These are phyloP conservation scores for Coriolopsis trogii DNA, from an alignment of 1,284 basidiomycete genomes.

Conservation along the genomic window DNA sequence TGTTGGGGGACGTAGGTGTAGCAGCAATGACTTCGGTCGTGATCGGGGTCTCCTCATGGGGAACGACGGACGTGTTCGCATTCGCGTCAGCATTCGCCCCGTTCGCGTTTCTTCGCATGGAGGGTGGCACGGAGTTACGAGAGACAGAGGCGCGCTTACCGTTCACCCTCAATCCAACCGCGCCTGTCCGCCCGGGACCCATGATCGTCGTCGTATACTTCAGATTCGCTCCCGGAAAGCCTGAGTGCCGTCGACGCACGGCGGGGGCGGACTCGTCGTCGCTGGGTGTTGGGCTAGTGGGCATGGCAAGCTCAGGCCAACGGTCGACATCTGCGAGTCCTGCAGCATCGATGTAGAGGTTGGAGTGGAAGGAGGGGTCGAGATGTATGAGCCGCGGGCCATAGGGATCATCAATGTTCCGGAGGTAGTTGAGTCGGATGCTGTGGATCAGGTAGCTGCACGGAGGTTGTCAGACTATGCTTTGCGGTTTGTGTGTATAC, in stretches of 20 bases:
- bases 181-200: slow-evolving; percentile 37
- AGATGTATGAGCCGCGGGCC: slow-evolving; percentile 81
- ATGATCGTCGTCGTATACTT: slow-evolving; percentile 89
- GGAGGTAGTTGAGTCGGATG: slow-evolving; percentile 84
- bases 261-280: slow-evolving; percentile 59
- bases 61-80: slow-evolving; percentile 9
- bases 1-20: slow-evolving; percentile 24
- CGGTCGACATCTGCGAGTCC: slow-evolving; percentile 75
- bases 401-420: slow-evolving; percentile 84
- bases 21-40: slow-evolving; percentile 27
- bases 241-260: slow-evolving; percentile 42
- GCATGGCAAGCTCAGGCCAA: slow-evolving; percentile 83
- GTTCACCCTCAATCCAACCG: slow-evolving; percentile 35
- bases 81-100: slow-evolving; percentile 17
- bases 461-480: neutral
- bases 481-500: no score
- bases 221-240: slow-evolving; percentile 64
- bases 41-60: slow-evolving; percentile 17
- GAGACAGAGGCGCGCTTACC: slow-evolving; percentile 36
- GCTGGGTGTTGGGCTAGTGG: slow-evolving; percentile 67
- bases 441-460: slow-evolving; percentile 84
- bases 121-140: slow-evolving; percentile 47
- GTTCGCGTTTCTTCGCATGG: slow-evolving; percentile 28
- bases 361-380: slow-evolving; percentile 69
- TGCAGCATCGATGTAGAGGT: slow-evolving; percentile 81